Conservation (phyloP, 768 basidiomycete genomes). For the Mycena latifolia region DNA sequence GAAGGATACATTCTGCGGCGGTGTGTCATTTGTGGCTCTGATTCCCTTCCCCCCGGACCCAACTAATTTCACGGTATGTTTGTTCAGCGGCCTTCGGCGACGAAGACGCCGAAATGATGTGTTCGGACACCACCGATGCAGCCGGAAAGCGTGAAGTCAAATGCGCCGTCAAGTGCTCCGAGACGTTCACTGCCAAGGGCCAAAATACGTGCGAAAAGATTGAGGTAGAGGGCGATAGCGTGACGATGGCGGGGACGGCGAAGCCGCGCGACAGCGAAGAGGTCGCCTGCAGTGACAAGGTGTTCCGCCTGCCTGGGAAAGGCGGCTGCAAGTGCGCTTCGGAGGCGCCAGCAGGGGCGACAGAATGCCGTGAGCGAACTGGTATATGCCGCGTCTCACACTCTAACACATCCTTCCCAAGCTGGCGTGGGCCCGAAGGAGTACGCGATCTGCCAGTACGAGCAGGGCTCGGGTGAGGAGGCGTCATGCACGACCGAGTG, state of each 20-base stretch:
- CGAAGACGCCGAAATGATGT: constrained; percentile 5
- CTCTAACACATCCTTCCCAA: too few species aligned
- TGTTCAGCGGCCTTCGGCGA: too few species aligned
- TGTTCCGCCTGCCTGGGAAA: neutral
- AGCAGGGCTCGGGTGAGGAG: neutral
- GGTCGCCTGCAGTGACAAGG: neutral
- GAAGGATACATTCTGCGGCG: too few species aligned
- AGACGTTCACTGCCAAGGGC: neutral
- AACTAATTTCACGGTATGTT: too few species aligned
- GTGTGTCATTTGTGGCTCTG: too few species aligned
- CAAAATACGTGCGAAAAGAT: neutral
- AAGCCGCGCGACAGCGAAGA: neutral
- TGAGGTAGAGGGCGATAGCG: constrained; percentile 4
- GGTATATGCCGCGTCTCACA: neutral
- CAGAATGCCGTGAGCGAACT: constrained; percentile 5
- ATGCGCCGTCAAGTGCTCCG: constrained; percentile 2
- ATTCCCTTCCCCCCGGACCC: neutral
- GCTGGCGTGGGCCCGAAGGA: neutral
- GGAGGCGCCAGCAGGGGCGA: neutral
- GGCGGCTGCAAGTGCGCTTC: constrained; percentile 11
- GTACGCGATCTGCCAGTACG: constrained; percentile 8
- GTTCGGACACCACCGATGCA: constrained; percentile 3
- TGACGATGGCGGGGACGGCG: constrained; percentile 7
- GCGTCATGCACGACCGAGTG: neutral
- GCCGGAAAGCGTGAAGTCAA: neutral